Evolutionary conservation across 257 asterid genomes (phyloP), one percentile per base, ranked within the genome.

Genomic region (Anisodus acutangulus): DNA sequence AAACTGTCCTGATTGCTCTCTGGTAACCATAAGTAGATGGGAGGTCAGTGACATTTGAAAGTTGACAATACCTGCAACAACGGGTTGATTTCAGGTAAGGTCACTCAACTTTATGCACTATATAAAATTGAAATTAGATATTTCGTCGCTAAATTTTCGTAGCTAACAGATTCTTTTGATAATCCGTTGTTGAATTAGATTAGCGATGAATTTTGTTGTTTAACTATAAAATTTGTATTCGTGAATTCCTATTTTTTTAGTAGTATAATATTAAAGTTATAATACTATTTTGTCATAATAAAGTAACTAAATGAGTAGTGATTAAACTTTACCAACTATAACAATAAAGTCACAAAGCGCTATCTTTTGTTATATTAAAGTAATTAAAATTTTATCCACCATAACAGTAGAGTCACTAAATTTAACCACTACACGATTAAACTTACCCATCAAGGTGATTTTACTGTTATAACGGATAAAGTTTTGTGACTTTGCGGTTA

Each of bases 1-100:
- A 86, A 22, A 74, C 59, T 17, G 88, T 86, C 19, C 76, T 62
- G 5, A 78, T 47, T 15, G 88, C 88, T 63, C 10, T 74, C 43
- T 67, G 53, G 84, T 82, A 78, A 8, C 88, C 83, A 60, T 85
- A 81, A 55, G 53, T 41, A 31, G 55, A 37, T 51, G 82, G 69
- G 39, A 81, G 47, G 78, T 85, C 84, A 2, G 85, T 70, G 35
- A 85, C 59, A 58, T 85, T 85, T 54, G 85, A 80, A 66, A 81
- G 62, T 62, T 45, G 59, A 43, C 78, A 62, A 7, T 43, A 47
- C 57, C 81, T 76, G 64, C 64, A 26, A 8, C 79, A 76, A 31
- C 6, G 2, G 7, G 81, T 76, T 76, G 26, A 35, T 26, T 22
- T 76, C 47, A 4, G 13, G 1, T 12, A 76, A 11, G 15, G 3